phyloP scores from a whole-genome alignment of 2,329 filamentous ascomycete species.

The Apiospora arundinis region DNA sequence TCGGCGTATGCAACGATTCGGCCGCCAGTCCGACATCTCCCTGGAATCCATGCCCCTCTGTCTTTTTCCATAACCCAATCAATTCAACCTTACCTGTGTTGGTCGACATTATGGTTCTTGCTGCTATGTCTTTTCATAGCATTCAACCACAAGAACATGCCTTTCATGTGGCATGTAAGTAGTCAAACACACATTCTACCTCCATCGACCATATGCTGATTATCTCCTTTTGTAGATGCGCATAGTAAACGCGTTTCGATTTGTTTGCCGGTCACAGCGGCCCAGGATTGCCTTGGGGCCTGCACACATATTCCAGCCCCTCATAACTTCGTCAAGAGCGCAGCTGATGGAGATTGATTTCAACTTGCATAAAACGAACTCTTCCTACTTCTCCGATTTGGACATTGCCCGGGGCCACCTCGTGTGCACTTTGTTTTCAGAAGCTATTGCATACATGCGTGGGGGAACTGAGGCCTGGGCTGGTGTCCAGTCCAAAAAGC shows the following conservation, averaged over 20 bases:
- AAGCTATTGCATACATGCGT: constrained; percentile 41
- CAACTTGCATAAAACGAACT: constrained; percentile 76
- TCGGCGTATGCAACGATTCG: constrained; percentile 28
- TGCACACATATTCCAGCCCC: constrained; percentile 66
- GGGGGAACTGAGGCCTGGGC: constrained; percentile 40
- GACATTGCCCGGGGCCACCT: constrained; percentile 72
- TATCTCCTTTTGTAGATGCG: constrained; percentile 33
- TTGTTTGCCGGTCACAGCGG: constrained; percentile 49
- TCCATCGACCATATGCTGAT: not conserved
- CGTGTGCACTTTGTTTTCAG: constrained; percentile 55
- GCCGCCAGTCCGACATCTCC: constrained; percentile 25
- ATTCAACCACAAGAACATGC: constrained; percentile 64
- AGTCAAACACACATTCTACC: not conserved
- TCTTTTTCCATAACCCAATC: constrained; percentile 21
- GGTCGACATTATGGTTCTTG: constrained; percentile 39
- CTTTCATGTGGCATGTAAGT: constrained; percentile 67
- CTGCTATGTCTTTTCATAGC: constrained; percentile 48
- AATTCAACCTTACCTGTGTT: constrained; percentile 15
- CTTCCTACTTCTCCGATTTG: constrained; percentile 73
- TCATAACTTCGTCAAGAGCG: constrained; percentile 66
- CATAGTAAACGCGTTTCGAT: constrained; percentile 47
- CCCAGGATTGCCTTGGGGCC: constrained; percentile 50
- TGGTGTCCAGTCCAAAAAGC: constrained; percentile 31
- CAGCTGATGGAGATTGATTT: constrained; percentile 72
- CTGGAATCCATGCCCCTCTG: constrained; percentile 24